These are phyloP conservation scores for Pleoardoris graminearum DNA, from an alignment of 2,329 filamentous ascomycete species.

Conservation along the genomic window DNA sequence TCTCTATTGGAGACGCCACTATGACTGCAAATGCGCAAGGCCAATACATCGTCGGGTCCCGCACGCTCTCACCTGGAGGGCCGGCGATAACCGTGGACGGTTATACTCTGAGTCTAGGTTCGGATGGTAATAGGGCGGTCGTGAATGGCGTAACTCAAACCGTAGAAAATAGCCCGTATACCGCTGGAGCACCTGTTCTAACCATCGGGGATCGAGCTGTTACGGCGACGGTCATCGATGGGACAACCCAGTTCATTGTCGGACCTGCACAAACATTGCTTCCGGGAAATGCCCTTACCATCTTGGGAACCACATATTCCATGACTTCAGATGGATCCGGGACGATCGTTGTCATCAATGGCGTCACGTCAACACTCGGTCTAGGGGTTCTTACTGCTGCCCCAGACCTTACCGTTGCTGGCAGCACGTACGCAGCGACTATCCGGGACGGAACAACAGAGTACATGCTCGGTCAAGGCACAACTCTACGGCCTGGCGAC, in stretches of 20 bases:
- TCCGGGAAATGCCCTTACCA: slow-evolving; percentile 29
- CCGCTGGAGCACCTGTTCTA: slow-evolving; percentile 22
- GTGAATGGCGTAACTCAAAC: slow-evolving; percentile 41
- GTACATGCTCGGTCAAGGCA: slow-evolving; percentile 26
- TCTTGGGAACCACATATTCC: slow-evolving; percentile 35
- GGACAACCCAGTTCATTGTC: slow-evolving; percentile 26
- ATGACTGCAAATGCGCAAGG: slow-evolving; percentile 39
- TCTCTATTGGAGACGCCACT: slow-evolving; percentile 30
- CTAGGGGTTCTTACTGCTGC: slow-evolving; percentile 21
- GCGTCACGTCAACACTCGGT: slow-evolving; percentile 22
- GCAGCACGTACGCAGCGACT: slow-evolving; percentile 29
- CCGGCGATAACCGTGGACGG: slow-evolving; percentile 42
- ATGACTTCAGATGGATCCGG: slow-evolving; percentile 30
- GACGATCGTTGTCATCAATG: slow-evolving; percentile 24
- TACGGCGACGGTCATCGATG: slow-evolving; percentile 29
- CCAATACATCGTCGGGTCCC: slow-evolving; percentile 38
- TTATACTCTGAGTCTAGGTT: slow-evolving; percentile 40
- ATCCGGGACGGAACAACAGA: slow-evolving; percentile 31
- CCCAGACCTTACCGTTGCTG: slow-evolving; percentile 31
- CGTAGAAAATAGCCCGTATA: slow-evolving; percentile 22
- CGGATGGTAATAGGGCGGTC: slow-evolving; percentile 43
- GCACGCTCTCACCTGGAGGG: slow-evolving; percentile 42
- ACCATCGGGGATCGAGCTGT: slow-evolving; percentile 26
- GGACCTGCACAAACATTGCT: slow-evolving; percentile 30
- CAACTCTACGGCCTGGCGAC: slow-evolving; percentile 29